Conservation (phyloP, 1,284 basidiomycete species). For the Boletellus deceptivus region DNA sequence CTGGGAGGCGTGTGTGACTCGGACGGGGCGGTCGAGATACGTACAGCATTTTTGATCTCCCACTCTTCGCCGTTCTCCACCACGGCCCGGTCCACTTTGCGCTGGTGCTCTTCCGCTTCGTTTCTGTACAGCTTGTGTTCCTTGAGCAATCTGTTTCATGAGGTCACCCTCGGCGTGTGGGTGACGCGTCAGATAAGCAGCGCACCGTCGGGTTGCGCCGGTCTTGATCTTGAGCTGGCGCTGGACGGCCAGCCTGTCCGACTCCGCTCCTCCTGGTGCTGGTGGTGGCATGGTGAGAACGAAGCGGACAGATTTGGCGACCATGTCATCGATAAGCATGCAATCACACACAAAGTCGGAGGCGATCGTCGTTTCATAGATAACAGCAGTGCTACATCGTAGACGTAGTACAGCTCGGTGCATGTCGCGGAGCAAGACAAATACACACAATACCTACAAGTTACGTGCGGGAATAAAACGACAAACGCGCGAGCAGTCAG, state of each 20-base stretch:
- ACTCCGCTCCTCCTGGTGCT: conserved; percentile 7
- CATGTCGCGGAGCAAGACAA: conserved; percentile 29
- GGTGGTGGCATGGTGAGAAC: conserved; percentile 20
- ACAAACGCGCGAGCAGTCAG: conserved; percentile 22
- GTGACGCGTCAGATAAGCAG: conserved; percentile 17
- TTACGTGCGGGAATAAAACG: conserved; percentile 23
- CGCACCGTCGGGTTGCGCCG: conserved; percentile 70
- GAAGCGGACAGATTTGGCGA: too few relatives aligned
- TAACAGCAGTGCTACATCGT: conserved; percentile 31
- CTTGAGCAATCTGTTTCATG: conserved; percentile 60
- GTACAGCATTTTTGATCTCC: conserved; percentile 78
- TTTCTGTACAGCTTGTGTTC: conserved; percentile 69
- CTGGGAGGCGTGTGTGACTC: neutral
- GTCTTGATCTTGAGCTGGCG: conserved; percentile 82
- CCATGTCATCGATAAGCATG: too few relatives aligned
- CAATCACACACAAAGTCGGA: conserved; percentile 3
- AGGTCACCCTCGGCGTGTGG: conserved; percentile 14
- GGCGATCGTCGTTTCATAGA: conserved; percentile 27
- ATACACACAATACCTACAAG: conserved; percentile 36
- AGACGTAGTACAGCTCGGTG: conserved; percentile 31
- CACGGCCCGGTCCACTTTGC: conserved; percentile 62
- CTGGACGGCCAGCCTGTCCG: conserved; percentile 39
- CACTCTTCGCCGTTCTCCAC: conserved; percentile 69
- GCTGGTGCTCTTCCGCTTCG: conserved; percentile 61
- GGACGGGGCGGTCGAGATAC: conserved; percentile 30